A percentile compares a stretch with the other conserved stretches of the same genome.
Conservation (phyloP, 305 asterid genomes). For the Fraxinus sp. region DNA sequence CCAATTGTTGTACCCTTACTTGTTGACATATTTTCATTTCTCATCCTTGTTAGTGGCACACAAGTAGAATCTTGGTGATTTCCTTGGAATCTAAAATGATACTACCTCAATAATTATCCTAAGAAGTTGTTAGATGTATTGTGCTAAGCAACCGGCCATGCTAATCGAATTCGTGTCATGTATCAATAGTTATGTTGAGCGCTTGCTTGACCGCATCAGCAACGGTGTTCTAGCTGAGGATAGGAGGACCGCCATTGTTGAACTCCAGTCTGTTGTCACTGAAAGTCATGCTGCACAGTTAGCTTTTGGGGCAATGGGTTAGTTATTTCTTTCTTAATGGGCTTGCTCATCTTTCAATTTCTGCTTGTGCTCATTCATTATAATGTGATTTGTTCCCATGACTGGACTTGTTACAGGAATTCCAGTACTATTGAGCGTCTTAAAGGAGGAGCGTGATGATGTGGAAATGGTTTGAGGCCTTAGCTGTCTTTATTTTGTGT, state of each 20-base stretch:
- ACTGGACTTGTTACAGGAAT: conserved; percentile 43
- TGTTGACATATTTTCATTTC: neutral
- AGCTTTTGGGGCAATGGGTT: conserved; percentile 97
- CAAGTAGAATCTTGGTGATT: neutral
- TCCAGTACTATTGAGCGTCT: conserved; percentile 74
- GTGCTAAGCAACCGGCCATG: conserved; percentile 6
- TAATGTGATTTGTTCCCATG: conserved; percentile 11
- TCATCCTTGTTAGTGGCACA: neutral
- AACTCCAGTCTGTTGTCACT: conserved; percentile 84
- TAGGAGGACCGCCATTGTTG: conserved; percentile 76
- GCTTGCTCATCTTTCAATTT: conserved; percentile 2
- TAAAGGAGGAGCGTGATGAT: conserved; percentile 93
- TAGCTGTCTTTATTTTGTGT: conserved; percentile 6
- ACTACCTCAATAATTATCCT: conserved; percentile 11
- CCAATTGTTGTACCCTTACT: neutral
- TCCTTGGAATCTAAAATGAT: conserved; percentile 7
- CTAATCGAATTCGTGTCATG: conserved; percentile 14
- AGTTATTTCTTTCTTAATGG: conserved; percentile 28
- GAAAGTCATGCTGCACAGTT: conserved; percentile 80
- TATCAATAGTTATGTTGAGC: conserved; percentile 74
- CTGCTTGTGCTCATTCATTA: conserved; percentile 13
- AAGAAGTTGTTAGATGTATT: conserved; percentile 9
- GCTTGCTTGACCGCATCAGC: conserved; percentile 94
- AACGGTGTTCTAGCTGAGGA: conserved; percentile 87
- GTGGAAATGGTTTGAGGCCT: conserved; percentile 74